phyloP scores from a whole-genome alignment of 306 rosid genomes.

The Prinsepia uniflora region DNA sequence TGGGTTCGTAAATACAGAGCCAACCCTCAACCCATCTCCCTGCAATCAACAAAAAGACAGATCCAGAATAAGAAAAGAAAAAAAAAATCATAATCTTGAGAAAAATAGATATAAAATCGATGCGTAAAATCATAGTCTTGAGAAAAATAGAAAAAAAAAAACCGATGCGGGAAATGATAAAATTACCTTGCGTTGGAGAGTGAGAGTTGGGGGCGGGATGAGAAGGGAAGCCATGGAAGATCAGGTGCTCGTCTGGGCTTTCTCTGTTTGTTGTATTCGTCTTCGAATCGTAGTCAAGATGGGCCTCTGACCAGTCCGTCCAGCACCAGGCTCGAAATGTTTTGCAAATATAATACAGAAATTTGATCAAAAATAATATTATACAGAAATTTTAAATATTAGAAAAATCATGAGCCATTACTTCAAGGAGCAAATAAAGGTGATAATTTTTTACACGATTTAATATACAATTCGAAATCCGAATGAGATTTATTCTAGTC shows the following conservation, averaged over 20 bases:
- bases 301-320: background rate
- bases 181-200: slow-evolving; percentile 52
- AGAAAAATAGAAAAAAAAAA: background rate
- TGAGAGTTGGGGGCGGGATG: slow-evolving; percentile 33
- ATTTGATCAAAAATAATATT: background rate
- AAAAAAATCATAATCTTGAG: background rate
- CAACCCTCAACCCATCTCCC: slow-evolving; percentile 35
- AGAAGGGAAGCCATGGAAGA: slow-evolving; percentile 66
- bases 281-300: slow-evolving; percentile 3
- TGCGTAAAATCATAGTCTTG: too few species aligned
- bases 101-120: background rate
- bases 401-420: slow-evolving; percentile 6
- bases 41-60: slow-evolving; percentile 22
- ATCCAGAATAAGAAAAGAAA: background rate
- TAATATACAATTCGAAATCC: too few species aligned
- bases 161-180: background rate
- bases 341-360: background rate
- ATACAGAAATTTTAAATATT: background rate
- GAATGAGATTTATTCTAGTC: too few species aligned
- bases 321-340: slow-evolving; percentile 26
- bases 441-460: too few species aligned
- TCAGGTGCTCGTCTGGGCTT: slow-evolving; percentile 24
- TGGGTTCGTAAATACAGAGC: slow-evolving; percentile 17
- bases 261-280: background rate
- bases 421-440: too few species aligned